Percentiles rank a stretch among this genome's conserved stretches.
phyloP scores from a whole-genome alignment of 371 early-diverging fungal species.

The Mucor mucedo region DNA sequence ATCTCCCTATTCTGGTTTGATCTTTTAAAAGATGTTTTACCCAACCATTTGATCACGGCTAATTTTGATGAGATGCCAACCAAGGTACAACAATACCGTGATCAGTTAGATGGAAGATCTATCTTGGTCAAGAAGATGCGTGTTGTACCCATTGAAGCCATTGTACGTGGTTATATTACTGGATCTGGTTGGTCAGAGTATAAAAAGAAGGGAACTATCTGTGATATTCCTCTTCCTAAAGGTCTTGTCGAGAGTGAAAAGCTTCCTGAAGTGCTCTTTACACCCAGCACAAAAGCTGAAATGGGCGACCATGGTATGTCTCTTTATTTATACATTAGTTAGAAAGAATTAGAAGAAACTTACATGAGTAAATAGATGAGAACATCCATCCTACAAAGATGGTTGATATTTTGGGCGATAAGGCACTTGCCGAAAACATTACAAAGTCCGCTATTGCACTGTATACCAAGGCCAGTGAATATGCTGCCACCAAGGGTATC shows the following conservation, averaged over 20 bases:
- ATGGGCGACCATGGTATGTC: constrained; percentile 89
- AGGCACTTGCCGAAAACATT: constrained; percentile 47
- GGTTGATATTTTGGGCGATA: constrained; percentile 84
- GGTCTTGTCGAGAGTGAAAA: constrained; percentile 87
- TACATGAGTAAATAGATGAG: constrained; percentile 67
- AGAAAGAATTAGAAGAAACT: background rate
- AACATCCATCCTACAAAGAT: constrained; percentile 94
- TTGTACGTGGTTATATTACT: constrained; percentile 96
- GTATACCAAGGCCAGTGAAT: constrained; percentile 69
- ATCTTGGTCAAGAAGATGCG: constrained; percentile 91
- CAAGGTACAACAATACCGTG: constrained; percentile 82
- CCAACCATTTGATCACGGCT: constrained; percentile 94
- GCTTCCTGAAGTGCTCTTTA: constrained; percentile 86
- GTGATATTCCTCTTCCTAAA: constrained; percentile 84
- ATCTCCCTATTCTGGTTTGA: constrained; percentile 96
- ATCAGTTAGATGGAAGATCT: constrained; percentile 86
- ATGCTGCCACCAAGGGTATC: constrained; percentile 85
- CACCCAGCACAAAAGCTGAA: constrained; percentile 98
- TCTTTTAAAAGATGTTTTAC: constrained; percentile 79
- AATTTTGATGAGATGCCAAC: constrained; percentile 93
- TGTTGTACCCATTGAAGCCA: constrained; percentile 97
- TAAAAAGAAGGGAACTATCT: constrained; percentile 88
- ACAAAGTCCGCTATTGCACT: constrained; percentile 45
- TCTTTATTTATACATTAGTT: background rate
- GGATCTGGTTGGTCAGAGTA: constrained; percentile 98